A percentile compares a stretch with the other conserved stretches of the same genome.
Conservation (phyloP, 2,329 filamentous ascomycete genomes). For the Aspergillus sp. region DNA sequence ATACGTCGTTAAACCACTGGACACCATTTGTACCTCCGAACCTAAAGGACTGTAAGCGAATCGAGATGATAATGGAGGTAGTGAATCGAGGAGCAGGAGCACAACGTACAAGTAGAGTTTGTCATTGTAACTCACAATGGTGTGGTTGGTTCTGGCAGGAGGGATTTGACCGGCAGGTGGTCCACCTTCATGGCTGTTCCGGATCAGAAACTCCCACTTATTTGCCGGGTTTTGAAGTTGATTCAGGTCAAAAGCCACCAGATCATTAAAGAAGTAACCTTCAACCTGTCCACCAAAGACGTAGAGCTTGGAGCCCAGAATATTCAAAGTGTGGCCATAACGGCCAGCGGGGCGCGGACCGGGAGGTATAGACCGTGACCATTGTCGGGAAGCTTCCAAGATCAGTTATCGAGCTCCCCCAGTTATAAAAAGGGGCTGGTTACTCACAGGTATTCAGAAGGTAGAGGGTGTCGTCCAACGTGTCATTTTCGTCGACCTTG, state of each 20-base stretch:
- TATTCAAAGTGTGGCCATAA: constrained; percentile 95
- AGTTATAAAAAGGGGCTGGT: not conserved
- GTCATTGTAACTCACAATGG: constrained; percentile 86
- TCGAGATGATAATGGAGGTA: not conserved
- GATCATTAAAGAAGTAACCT: constrained; percentile 95
- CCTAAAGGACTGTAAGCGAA: constrained; percentile 43
- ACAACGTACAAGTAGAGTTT: constrained; percentile 80
- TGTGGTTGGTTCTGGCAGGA: constrained; percentile 90
- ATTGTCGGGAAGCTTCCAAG: constrained; percentile 84
- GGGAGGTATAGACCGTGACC: constrained; percentile 88
- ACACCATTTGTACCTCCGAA: constrained; percentile 96
- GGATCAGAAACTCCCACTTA: constrained; percentile 89
- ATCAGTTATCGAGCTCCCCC: constrained; percentile 12
- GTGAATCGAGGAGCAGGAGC: not conserved
- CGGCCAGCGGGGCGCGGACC: constrained; percentile 82
- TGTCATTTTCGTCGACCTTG: constrained; percentile 89
- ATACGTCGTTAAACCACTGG: constrained; percentile 98
- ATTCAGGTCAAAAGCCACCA: constrained; percentile 93
- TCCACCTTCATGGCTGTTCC: constrained; percentile 61
- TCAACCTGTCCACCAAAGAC: constrained; percentile 98
- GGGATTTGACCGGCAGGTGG: constrained; percentile 66
- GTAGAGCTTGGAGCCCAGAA: constrained; percentile 93
- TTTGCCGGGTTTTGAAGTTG: constrained; percentile 87
- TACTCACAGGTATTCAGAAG: constrained; percentile 92
- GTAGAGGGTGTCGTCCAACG: constrained; percentile 92